These are phyloP conservation scores for Amanita phalloides DNA, from an alignment of 768 basidiomycete species.

Conservation along the genomic window DNA sequence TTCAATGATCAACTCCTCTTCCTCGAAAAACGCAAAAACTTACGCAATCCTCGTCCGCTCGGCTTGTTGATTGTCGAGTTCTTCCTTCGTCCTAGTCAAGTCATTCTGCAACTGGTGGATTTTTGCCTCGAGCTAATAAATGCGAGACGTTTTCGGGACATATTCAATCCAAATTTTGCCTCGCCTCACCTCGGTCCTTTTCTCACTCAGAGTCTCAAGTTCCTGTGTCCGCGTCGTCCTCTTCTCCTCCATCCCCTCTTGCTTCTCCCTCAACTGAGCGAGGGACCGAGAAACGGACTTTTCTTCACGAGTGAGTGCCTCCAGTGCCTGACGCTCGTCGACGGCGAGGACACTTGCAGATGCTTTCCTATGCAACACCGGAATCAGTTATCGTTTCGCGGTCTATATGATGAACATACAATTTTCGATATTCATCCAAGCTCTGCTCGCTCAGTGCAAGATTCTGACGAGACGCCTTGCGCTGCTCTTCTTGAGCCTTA, in stretches of 20 bases:
- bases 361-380: slow-evolving; percentile 47
- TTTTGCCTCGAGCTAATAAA: slow-evolving; percentile 47
- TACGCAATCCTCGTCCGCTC: slow-evolving; percentile 76
- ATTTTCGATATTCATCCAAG: slow-evolving; percentile 75
- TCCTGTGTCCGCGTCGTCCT: slow-evolving; percentile 49
- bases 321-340: slow-evolving; percentile 79
- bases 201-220: slow-evolving; percentile 30
- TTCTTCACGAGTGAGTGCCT: slow-evolving; percentile 72
- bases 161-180: too few species aligned
- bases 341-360: slow-evolving; percentile 71
- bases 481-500: slow-evolving; percentile 72
- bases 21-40: slow-evolving; percentile 14
- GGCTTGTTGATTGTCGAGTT: slow-evolving; percentile 77
- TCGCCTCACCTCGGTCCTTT: slow-evolving; percentile 47
- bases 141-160: neutral
- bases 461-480: slow-evolving; percentile 62
- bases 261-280: slow-evolving; percentile 55
- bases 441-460: slow-evolving; percentile 74
- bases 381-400: neutral
- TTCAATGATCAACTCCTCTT: neutral
- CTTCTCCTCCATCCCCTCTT: slow-evolving; percentile 53
- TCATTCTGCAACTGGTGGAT: slow-evolving; percentile 46
- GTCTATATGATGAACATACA: slow-evolving; percentile 36
- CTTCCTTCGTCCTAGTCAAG: slow-evolving; percentile 55
- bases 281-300: slow-evolving; percentile 61